Base-by-base conservation (phyloP, 2,329 filamentous ascomycete species). In the Claviceps citrina region DNA sequence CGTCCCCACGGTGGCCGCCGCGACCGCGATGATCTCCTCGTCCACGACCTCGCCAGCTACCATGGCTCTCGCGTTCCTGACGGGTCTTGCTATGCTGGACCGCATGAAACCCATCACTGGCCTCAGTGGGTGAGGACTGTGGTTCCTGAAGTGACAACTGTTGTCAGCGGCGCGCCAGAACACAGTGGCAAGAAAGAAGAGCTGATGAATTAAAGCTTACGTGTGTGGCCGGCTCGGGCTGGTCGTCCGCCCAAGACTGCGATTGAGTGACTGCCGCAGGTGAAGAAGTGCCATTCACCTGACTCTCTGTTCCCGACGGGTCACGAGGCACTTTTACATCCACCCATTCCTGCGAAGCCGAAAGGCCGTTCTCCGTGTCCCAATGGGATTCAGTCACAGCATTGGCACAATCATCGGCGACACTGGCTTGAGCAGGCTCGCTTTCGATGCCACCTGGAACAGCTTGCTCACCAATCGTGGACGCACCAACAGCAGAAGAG, bases 211-310 rank as follows among this genome's bases (percentile, higher is more conserved):
- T 25, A 20, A 5, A 19, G 53, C 63, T 49, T 55, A 71, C 67
- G 54, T 66, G 62, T 24, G 58, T 48, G 28, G 57, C 57, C 41
- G 57, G 59, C 44, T 77, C 73, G 15, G 80, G 74, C 50, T 82
- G 73, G 44, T 91, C 83, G 52, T 93, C 85, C 20, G 84, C 84
- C 84, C 84, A 93, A 51, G 78, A 85, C 54, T 81, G 76, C 24
- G 68, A 67, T 51, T 70, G 68, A 9, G n/a, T 30, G 25, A 12
- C 10, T 40, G 62, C 55, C 30, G 64, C 59, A 7, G 65, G 63
- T 6, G 73, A 76, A 35, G 76, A 72, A n/a, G 73, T 76, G 20
- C 75, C 73, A 35, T 68, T 62, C 31, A 75, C 56, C 28, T 74
- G 76, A 28, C 70, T 75, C 45, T 91, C 83, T 5, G 81, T 79